phyloP scores from a whole-genome alignment of 2,329 filamentous ascomycete genomes.

The Metarhizium album region DNA sequence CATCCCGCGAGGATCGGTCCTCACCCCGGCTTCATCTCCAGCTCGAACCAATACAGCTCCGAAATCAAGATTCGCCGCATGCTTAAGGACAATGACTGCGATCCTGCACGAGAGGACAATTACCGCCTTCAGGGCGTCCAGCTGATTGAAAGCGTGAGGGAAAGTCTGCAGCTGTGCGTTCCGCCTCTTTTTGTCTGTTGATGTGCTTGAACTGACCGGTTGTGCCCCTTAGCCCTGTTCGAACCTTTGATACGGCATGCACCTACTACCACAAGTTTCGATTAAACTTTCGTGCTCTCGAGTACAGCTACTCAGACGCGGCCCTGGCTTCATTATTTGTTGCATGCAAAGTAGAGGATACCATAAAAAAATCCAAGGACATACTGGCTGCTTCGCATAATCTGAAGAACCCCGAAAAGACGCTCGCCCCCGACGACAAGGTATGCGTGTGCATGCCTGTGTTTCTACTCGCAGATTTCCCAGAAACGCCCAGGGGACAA shows the following conservation, averaged over 20 bases:
- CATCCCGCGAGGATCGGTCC: constrained; percentile 20
- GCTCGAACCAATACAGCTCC: constrained; percentile 62
- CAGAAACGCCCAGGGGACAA: too few relatives aligned
- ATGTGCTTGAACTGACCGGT: neutral
- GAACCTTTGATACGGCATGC: constrained; percentile 84
- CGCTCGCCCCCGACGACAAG: constrained; percentile 68
- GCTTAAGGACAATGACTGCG: constrained; percentile 57
- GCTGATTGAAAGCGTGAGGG: constrained; percentile 78
- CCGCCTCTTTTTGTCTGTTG: neutral
- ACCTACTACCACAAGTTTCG: constrained; percentile 93
- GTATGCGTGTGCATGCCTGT: constrained; percentile 33
- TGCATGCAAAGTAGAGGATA: constrained; percentile 96
- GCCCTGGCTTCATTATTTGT: constrained; percentile 82
- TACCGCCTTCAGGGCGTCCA: constrained; percentile 77
- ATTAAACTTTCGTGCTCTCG: constrained; percentile 69
- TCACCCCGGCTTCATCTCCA: constrained; percentile 37
- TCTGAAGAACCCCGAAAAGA: constrained; percentile 59
- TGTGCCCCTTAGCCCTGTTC: constrained; percentile 53
- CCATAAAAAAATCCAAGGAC: constrained; percentile 89
- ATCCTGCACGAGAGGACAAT: constrained; percentile 68
- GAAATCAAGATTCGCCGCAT: constrained; percentile 70
- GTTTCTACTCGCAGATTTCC: too few relatives aligned
- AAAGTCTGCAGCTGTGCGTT: constrained; percentile 64
- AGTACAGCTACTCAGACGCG: constrained; percentile 80
- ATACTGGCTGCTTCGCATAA: constrained; percentile 88